Evolutionary conservation across 2,329 filamentous ascomycete genomes (phyloP).

Genomic region (Cadophora luteo-olivacea): DNA sequence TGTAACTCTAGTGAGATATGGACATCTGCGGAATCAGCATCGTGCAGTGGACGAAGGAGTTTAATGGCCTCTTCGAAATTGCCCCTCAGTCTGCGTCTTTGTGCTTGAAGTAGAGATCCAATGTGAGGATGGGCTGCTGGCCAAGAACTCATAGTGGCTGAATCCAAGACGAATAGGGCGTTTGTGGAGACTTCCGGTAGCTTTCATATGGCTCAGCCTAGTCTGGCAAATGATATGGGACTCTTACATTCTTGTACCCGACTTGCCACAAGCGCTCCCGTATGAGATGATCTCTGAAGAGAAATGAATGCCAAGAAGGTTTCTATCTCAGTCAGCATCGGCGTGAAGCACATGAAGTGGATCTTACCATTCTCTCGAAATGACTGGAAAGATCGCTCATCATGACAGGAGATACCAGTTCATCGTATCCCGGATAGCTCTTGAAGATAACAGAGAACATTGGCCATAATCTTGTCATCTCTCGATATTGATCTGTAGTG

Average conservation of each 20-base stretch:
- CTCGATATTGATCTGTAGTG: neutral
- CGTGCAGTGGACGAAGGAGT: constrained; percentile 1
- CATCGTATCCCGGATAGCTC: neutral
- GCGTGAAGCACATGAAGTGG: neutral
- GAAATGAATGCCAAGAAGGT: constrained; percentile 11
- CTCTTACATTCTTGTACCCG: constrained; percentile 8
- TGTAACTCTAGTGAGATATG: constrained; percentile 2
- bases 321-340: neutral
- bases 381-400: constrained; percentile 3
- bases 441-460: constrained; percentile 5
- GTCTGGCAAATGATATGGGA: neutral
- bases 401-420: neutral
- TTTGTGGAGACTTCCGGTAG: neutral
- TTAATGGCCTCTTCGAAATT: constrained; percentile 3
- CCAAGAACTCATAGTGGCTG: neutral
- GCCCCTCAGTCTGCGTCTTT: neutral
- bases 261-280: neutral
- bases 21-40: neutral
- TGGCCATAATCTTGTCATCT: constrained; percentile 1
- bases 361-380: constrained; percentile 8
- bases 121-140: neutral
- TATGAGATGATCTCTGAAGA: constrained; percentile 10
- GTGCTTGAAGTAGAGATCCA: neutral
- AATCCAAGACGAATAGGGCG: neutral
- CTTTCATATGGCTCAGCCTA: neutral